These are phyloP conservation scores for Physcomitrellopsis africana DNA, from an alignment of 225 moss, liverwort and hornwort genomes.

Conservation along the genomic window DNA sequence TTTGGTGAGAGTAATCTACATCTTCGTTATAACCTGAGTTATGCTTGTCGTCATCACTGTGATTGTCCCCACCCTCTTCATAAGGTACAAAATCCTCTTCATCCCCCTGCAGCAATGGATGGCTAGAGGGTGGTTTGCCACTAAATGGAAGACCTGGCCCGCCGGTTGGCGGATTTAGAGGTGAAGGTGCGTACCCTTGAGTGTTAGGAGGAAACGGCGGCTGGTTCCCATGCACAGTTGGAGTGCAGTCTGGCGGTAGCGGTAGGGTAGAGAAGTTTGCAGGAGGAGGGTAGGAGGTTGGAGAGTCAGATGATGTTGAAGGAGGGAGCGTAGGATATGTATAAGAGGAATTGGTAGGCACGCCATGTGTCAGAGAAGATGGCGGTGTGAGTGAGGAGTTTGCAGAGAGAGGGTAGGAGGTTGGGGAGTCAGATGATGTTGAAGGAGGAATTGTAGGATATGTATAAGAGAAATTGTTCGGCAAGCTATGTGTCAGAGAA, in stretches of 20 bases:
- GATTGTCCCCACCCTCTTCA: neutral
- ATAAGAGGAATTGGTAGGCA: neutral
- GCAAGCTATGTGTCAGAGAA: no score
- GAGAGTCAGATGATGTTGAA: neutral
- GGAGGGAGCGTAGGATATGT: neutral
- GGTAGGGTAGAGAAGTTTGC: neutral
- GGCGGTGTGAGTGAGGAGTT: neutral
- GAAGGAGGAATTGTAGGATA: neutral
- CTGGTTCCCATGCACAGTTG: neutral
- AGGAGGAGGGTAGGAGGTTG: neutral
- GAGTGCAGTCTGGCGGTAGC: neutral
- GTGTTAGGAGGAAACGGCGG: neutral
- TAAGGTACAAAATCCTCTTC: slow-evolving; percentile 23
- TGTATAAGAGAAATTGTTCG: neutral
- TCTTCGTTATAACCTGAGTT: neutral
- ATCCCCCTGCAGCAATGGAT: slow-evolving; percentile 22
- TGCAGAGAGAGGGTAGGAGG: neutral
- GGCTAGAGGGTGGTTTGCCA: neutral
- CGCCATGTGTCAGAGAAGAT: neutral
- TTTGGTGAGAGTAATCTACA: slow-evolving; percentile 16
- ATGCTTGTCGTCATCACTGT: neutral
- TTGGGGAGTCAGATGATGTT: neutral
- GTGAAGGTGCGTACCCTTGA: slow-evolving; percentile 11
- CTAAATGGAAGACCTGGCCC: slow-evolving; percentile 10
- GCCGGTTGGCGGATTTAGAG: neutral